Base-by-base conservation (phyloP, 305 asterid genomes). In the Fraxinus nigra region DNA sequence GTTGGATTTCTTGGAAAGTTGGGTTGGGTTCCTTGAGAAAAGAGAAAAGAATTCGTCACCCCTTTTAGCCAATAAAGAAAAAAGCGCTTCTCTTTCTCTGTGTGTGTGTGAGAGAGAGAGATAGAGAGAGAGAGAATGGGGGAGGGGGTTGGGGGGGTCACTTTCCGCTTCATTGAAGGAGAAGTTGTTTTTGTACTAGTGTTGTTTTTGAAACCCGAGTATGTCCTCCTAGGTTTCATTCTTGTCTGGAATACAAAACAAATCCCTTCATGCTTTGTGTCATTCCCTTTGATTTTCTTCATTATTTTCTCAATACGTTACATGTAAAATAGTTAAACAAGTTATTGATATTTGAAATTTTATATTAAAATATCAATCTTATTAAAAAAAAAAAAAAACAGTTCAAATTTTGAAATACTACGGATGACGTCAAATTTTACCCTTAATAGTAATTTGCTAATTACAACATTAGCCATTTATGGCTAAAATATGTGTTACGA, bases 21-120 rank as follows among this genome's bases (percentile, higher is more conserved):
- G 38, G 82, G 86, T 75, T 73, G 38, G 82, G 85, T 87, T 82
- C 59, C 89, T 87, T 84, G 86, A 78, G 79, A 80, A 34, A 80
- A 85, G 90, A 87, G 89, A 80, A 87, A 87, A 84, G 90, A 87
- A 87, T 89, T 69, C 86, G 84, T 54, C 85, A 67, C 69, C 80
- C 56, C 75, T 81, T 85, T 80, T 80, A 65, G 82, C 73, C 72
- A 81, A 78, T 70, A 76, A 65, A 84, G 33, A 30, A 46, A 34
- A 82, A 69, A 76, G 59, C 5, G 38, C 3, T 33, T 33, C 37
- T 3, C 35, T 28, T 2, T 2, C 32, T 28, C 32, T 4, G 69
- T 37, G 40, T 35, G 32, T 28, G 32, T 28, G 32, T n/a, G 48
- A 40, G 48, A 9, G 48, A 40, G 48, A 40, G 48, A 40, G 48